These are phyloP conservation scores for Diddensiella santjacobensis DNA, from an alignment of 805 yeast species.

Conservation along the genomic window DNA sequence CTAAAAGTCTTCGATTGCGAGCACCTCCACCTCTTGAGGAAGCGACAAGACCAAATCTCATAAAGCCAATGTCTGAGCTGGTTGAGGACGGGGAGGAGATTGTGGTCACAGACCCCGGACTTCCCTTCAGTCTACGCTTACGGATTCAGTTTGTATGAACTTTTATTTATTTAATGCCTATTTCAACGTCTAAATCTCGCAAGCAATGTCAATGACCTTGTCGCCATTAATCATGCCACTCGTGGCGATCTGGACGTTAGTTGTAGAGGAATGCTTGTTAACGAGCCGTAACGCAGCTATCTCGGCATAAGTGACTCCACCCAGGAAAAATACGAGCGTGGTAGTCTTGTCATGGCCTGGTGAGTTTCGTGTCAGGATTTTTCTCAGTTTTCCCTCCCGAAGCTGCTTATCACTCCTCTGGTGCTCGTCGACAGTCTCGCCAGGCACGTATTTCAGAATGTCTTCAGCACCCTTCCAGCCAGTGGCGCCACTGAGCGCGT, in stretches of 20 bases:
- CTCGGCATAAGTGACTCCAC: constrained; percentile 87
- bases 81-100: constrained; percentile 46
- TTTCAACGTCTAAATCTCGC: background rate
- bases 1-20: constrained; percentile 42
- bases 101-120: constrained; percentile 48
- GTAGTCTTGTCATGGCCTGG: constrained; percentile 31
- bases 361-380: constrained; percentile 31
- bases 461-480: constrained; percentile 42
- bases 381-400: constrained; percentile 33
- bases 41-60: constrained; percentile 44
- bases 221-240: constrained; percentile 47
- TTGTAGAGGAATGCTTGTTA: constrained; percentile 42
- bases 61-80: constrained; percentile 35
- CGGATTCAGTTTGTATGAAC: constrained; percentile 19
- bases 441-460: constrained; percentile 34
- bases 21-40: constrained; percentile 46
- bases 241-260: constrained; percentile 43
- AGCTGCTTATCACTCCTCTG: constrained; percentile 24
- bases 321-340: constrained; percentile 57
- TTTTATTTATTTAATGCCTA: background rate
- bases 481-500: constrained; percentile 14
- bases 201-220: constrained; percentile 31
- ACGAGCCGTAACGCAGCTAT: constrained; percentile 64
- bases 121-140: constrained; percentile 43
- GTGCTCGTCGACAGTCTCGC: constrained; percentile 34